Evolutionary conservation across 441 rosid species (phyloP), one percentile per base, ranked within the genome.

Genomic region (Gossypium aridum): DNA sequence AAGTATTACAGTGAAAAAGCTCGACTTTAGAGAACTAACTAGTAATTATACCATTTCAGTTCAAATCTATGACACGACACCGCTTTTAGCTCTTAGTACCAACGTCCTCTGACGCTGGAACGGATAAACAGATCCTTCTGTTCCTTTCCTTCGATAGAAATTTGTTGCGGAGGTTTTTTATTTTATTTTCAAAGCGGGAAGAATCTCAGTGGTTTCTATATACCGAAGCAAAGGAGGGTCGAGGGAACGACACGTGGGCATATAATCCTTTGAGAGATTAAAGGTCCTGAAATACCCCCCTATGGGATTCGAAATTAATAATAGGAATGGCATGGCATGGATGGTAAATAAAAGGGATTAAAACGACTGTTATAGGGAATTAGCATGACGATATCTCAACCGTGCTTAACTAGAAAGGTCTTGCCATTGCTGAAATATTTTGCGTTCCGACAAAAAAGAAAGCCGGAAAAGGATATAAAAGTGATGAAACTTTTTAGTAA

Each of bases 161-260:
- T 25, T 73, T 63, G 76, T 62, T 45, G 64, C 1, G 76, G 51
- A 1, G 4, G 16, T 62, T 22, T 47, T n/a, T 16, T 37, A 23
- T 73, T 59, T 10, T 59, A 12, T 60, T n/a, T 25, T 59, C 60
- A 61, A 83, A 90, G 91, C 88, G 90, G 94, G 87, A 88, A 94
- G 82, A 60, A 31, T 78, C 86, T 75, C 73, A 80, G 85, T 84
- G 88, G 87, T 79, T 80, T 25, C 43, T 80, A 75, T 73, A 72
- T 64, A 77, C 64, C 79, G 81, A 54, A 84, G 72, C 72, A 80
- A 83, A 83, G 78, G 89, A 65, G 80, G 92, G 64, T 80, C 68
- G 86, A 86, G 72, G 73, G 73, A 1, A 2, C 60, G 89, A 89
- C 95, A 90, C 98, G 98, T 88, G 88, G 89, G 82, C 43, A 7